A percentile compares a stretch with the other conserved stretches of the same genome.
Evolutionary conservation across 2,329 filamentous ascomycete species (phyloP).

Genomic region (Sclerotinia nivalis): DNA sequence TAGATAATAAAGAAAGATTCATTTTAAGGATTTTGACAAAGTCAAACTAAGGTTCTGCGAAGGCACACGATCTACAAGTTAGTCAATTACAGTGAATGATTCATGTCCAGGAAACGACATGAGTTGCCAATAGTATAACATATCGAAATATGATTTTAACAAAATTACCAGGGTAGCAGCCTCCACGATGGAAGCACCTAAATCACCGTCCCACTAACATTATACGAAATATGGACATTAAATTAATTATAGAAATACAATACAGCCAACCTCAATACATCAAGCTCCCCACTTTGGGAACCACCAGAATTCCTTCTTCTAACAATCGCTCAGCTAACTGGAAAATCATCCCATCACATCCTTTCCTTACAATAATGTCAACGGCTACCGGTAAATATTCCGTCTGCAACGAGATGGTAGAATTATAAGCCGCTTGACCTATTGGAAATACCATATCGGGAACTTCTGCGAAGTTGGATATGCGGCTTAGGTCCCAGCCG

Average conservation of each 20-base stretch:
- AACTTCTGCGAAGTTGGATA: slow-evolving; percentile 50
- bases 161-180: not conserved
- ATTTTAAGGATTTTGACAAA: not conserved
- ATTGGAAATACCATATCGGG: slow-evolving; percentile 50
- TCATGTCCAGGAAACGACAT: not conserved
- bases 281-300: slow-evolving; percentile 47
- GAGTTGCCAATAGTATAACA: too few relatives aligned
- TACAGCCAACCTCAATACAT: slow-evolving; percentile 25
- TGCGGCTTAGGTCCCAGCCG: slow-evolving; percentile 47
- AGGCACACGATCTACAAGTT: not conserved
- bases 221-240: not conserved
- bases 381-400: slow-evolving; percentile 59
- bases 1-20: not conserved
- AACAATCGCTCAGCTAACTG: slow-evolving; percentile 54
- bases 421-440: slow-evolving; percentile 46
- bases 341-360: slow-evolving; percentile 61
- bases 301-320: slow-evolving; percentile 49
- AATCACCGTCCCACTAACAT: not conserved
- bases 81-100: too few relatives aligned
- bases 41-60: not conserved
- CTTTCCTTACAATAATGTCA: slow-evolving; percentile 57
- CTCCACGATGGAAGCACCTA: not conserved
- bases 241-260: not conserved
- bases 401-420: slow-evolving; percentile 49
- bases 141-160: not conserved